Conservation (phyloP, 2,329 filamentous ascomycete species). For the Fusarium sp. region DNA sequence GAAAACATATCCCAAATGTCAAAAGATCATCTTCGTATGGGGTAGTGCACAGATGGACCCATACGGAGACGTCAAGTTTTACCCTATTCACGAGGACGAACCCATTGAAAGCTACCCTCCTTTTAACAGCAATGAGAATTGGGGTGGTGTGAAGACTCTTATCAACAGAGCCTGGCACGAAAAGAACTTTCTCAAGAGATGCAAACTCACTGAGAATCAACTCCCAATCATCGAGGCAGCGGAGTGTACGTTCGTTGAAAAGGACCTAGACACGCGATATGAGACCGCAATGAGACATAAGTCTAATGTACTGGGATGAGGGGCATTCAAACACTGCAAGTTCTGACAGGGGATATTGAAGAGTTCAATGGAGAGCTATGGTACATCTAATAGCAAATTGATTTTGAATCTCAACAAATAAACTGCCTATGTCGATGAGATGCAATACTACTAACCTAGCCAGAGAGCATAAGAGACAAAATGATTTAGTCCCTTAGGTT, state of each 20-base stretch:
- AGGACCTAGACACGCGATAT: too few species aligned
- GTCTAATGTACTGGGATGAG: too few species aligned
- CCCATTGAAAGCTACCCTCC: neutral
- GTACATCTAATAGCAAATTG: too few species aligned
- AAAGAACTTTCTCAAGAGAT: neutral
- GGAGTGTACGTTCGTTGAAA: neutral
- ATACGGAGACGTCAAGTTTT: neutral
- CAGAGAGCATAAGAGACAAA: neutral
- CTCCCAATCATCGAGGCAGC: neutral
- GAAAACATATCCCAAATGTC: neutral
- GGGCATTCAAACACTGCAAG: too few species aligned
- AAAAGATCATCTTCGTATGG: neutral
- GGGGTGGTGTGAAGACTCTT: neutral
- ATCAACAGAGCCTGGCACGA: neutral
- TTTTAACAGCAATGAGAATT: neutral
- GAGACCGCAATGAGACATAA: too few species aligned
- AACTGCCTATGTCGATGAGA: neutral
- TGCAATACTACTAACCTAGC: neutral
- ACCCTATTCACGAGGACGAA: neutral
- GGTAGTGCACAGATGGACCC: rapidly evolving
- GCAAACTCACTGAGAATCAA: neutral
- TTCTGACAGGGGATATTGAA: too few species aligned
- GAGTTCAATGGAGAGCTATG: too few species aligned
- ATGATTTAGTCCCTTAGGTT: neutral
- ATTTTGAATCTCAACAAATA: too few species aligned